Conservation (phyloP, 768 basidiomycete species). For the Lanmaoa pseudosensibilis region DNA sequence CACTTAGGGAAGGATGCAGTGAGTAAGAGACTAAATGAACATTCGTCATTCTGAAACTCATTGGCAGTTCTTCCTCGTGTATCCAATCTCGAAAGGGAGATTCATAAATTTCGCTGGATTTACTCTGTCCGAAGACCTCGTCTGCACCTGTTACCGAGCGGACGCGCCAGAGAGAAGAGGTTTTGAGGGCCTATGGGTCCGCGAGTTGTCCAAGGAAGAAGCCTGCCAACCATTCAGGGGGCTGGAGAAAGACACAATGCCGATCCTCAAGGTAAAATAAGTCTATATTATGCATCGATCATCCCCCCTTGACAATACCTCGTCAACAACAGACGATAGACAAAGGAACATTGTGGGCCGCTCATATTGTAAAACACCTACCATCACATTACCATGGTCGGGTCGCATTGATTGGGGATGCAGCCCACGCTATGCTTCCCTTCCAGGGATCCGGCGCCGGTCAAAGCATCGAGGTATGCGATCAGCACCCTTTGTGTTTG, state of each 20-base stretch:
- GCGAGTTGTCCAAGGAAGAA: slow-evolving; percentile 45
- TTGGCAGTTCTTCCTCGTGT: slow-evolving; percentile 56
- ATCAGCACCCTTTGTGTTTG: neutral
- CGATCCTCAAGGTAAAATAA: slow-evolving; percentile 49
- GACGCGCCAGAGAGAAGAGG: slow-evolving; percentile 13
- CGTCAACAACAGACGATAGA: slow-evolving; percentile 51
- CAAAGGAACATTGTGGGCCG: slow-evolving; percentile 57
- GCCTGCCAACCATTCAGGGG: slow-evolving; percentile 43
- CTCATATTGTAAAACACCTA: slow-evolving; percentile 57
- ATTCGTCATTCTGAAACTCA: neutral
- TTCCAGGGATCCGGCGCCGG: slow-evolving; percentile 46
- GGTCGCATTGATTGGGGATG: slow-evolving; percentile 49
- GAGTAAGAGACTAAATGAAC: slow-evolving; percentile 14
- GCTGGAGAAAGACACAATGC: slow-evolving; percentile 63
- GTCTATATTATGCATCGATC: slow-evolving; percentile 4
- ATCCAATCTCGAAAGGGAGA: slow-evolving; percentile 58
- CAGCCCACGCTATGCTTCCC: slow-evolving; percentile 44
- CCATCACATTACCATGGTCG: slow-evolving; percentile 50
- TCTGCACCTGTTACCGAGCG: slow-evolving; percentile 42
- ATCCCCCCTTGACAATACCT: neutral
- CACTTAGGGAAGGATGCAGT: slow-evolving; percentile 56
- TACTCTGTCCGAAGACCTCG: slow-evolving; percentile 48
- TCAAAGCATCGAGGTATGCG: slow-evolving; percentile 43
- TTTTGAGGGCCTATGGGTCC: slow-evolving; percentile 47
- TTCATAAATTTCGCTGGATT: slow-evolving; percentile 66